Base-by-base conservation (phyloP, 2,329 filamentous ascomycete genomes). In the Paecilomyces dactylethromorphus region DNA sequence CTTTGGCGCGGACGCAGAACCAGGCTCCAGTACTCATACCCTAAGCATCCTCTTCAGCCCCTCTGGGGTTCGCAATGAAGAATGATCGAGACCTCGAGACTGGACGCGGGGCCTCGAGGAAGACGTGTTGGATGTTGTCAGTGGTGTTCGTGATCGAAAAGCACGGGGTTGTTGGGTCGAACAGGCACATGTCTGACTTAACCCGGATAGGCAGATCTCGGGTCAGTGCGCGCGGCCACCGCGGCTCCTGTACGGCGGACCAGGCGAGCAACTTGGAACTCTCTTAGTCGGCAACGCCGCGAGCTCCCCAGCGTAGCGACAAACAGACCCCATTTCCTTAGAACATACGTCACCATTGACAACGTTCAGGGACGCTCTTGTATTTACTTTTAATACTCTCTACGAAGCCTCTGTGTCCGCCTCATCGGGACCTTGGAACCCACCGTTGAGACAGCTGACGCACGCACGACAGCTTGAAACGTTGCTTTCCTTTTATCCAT, bases 261-360 rank as follows among this genome's bases (percentile, higher is more conserved):
- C 33, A 24, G 51, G 53, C n/a, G 56, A 54, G 51, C 51, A 58
- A 54, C 51, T 54, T 53, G 53, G 51, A 39, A 58, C 24, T 29
- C 31, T 24, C 78, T 96, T 67, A 95, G 95, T 65, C 83, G 95
- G 60, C 96, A 96, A 24, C 50, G 21, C 21, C 7, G 50, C 21
- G 26, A 52, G 50, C 50, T 52, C 50, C 21, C 50, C 22, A 52
- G 15, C 49, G 24, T 18, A n/a, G 54, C 33, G 18, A 18, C 54
- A n/a, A 56, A 6, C 39, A 45, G 39, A 7, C n/a, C n/a, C 21
- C 18, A 15, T 15, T 39, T n/a, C 18, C 39, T 45, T 8, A 18
- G 39, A 21, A n/a, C 39, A 45, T 18, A 45, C n/a, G 35, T 32
- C 31, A 24, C 53, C 22, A 31, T 31, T 26, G 53, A 26, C 24